phyloP scores from a whole-genome alignment of 75 land plant species.

The Pinus tabuliformis region DNA sequence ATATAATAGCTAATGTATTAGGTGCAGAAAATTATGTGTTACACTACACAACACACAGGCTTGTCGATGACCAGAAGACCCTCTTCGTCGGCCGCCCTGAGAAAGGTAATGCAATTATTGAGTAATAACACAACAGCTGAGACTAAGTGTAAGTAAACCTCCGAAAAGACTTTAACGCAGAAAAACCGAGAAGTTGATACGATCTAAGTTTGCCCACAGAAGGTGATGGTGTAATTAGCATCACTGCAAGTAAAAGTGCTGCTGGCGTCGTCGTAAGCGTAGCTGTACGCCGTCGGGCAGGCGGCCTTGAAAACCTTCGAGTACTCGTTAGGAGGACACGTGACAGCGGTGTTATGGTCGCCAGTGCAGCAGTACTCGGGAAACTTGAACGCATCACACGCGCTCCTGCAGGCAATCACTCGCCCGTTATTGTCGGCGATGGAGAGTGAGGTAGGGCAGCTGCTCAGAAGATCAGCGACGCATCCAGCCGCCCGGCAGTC shows the following conservation, averaged over 20 bases:
- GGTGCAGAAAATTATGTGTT: too few relatives aligned
- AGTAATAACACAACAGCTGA: too few relatives aligned
- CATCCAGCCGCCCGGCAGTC: conserved; percentile 40
- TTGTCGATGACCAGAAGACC: too few relatives aligned
- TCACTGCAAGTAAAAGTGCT: conserved; percentile 72
- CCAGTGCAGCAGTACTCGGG: conserved; percentile 18
- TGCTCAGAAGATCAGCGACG: conserved; percentile 22
- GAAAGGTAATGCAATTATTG: too few relatives aligned
- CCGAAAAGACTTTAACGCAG: too few relatives aligned
- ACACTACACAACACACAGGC: too few relatives aligned
- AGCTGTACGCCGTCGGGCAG: conserved; percentile 32
- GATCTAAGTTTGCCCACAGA: conserved; percentile 6
- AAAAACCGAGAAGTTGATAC: not conserved
- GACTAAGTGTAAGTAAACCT: too few relatives aligned
- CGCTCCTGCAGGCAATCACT: conserved; percentile 82
- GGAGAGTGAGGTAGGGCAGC: conserved; percentile 23
- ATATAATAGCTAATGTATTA: too few relatives aligned
- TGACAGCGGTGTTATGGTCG: conserved; percentile 20
- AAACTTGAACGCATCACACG: conserved; percentile 70
- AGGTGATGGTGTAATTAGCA: conserved; percentile 52
- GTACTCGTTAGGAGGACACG: conserved; percentile 52
- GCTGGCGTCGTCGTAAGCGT: too few relatives aligned
- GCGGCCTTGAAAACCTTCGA: conserved; percentile 55
- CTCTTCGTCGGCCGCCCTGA: too few relatives aligned
- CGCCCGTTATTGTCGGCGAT: conserved; percentile 16